These are phyloP conservation scores for Balansia obtecta DNA, from an alignment of 2,329 filamentous ascomycete genomes.

Conservation along the genomic window DNA sequence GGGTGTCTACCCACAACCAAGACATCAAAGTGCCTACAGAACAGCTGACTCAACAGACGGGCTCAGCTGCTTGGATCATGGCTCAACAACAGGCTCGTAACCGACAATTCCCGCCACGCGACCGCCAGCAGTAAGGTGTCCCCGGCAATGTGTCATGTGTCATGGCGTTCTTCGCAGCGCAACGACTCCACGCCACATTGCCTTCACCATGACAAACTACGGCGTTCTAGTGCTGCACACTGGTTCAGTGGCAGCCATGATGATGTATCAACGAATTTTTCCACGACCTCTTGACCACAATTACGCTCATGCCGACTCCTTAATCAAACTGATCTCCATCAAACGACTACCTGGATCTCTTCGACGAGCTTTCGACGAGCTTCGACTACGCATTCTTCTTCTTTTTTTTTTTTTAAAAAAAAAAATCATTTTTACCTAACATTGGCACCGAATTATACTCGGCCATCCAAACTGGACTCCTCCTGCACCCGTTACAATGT, in stretches of 20 bases:
- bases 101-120: conserved; percentile 30
- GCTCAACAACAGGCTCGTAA: conserved; percentile 32
- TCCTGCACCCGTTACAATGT: background rate
- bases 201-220: background rate
- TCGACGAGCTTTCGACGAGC: too few species aligned
- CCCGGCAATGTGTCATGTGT: background rate
- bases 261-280: conserved; percentile 3
- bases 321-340: too few species aligned
- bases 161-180: background rate
- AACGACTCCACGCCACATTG: background rate
- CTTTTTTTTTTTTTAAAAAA: too few species aligned
- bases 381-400: background rate
- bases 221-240: background rate
- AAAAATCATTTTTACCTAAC: background rate
- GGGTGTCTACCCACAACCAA: conserved; percentile 20
- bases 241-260: background rate
- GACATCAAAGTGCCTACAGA: conserved; percentile 51
- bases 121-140: conserved; percentile 23
- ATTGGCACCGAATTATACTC: background rate
- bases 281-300: background rate
- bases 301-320: background rate
- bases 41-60: conserved; percentile 39
- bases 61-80: conserved; percentile 37
- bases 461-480: background rate
- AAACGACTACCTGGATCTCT: too few species aligned